Conservation (phyloP, 164 flowering plant species). For the Buxus sempervirens region DNA sequence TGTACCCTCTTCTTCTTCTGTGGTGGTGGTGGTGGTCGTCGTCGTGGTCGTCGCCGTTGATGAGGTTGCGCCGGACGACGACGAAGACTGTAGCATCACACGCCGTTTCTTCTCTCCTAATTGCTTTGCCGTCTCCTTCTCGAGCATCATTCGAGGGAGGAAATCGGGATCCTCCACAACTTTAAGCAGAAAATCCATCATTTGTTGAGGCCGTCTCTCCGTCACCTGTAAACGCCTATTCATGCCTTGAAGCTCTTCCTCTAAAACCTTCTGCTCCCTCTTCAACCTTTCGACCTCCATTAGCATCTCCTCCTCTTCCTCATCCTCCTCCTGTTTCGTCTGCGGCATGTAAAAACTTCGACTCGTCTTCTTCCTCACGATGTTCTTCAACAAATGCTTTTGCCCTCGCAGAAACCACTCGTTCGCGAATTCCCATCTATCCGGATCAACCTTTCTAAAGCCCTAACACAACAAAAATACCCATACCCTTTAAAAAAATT, state of each 20-base stretch:
- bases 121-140: conserved; percentile 28
- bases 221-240: conserved; percentile 62
- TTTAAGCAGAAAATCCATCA: conserved; percentile 78
- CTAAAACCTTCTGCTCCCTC: conserved; percentile 57
- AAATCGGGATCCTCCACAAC: conserved; percentile 72
- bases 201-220: conserved; percentile 75
- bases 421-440: conserved; percentile 85
- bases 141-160: conserved; percentile 46
- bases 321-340: not conserved
- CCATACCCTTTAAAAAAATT: too few relatives aligned
- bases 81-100: conserved; percentile 18
- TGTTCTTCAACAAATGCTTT: conserved; percentile 56
- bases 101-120: conserved; percentile 40
- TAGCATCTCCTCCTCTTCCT: conserved; percentile 38
- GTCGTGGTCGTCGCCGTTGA: not conserved
- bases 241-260: conserved; percentile 57
- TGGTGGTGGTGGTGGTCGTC: not conserved
- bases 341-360: not conserved
- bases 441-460: conserved; percentile 79
- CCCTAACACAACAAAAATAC: conserved; percentile 39
- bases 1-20: not conserved
- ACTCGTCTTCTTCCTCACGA: conserved; percentile 38
- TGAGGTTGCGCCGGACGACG: conserved; percentile 11
- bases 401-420: conserved; percentile 83
- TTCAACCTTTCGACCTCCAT: conserved; percentile 56